These are phyloP conservation scores for Boletus insuetus DNA, from an alignment of 768 basidiomycete species.

Conservation along the genomic window DNA sequence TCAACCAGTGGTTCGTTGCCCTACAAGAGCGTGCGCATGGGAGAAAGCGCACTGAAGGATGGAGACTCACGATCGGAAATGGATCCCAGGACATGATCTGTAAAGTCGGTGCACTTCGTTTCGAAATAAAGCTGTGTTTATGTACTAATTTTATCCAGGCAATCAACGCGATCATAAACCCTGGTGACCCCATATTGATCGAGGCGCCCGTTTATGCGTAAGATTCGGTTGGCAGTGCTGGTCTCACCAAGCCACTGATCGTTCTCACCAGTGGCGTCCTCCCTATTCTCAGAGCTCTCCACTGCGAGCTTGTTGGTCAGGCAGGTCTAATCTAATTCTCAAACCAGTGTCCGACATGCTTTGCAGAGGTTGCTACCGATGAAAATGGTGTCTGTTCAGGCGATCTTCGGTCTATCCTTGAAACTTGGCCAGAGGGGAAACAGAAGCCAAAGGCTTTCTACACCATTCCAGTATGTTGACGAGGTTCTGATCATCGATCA, in stretches of 20 bases:
- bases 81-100: conserved; percentile 89
- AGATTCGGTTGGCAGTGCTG: conserved; percentile 23
- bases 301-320: conserved; percentile 60
- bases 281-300: conserved; percentile 55
- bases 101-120: conserved; percentile 51
- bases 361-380: conserved; percentile 75
- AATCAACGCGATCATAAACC: conserved; percentile 65
- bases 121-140: neutral
- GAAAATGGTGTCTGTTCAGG: conserved; percentile 61
- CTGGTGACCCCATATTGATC: conserved; percentile 77
- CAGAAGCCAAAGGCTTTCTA: conserved; percentile 77
- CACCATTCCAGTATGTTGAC: conserved; percentile 62
- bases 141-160: conserved; percentile 48
- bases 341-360: conserved; percentile 4
- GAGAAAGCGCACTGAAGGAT: conserved; percentile 58
- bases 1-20: conserved; percentile 66
- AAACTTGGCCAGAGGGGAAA: conserved; percentile 71
- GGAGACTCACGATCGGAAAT: conserved; percentile 73
- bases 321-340: neutral
- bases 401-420: conserved; percentile 60
- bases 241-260: conserved; percentile 12
- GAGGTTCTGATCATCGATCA: conserved; percentile 3
- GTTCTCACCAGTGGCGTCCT: conserved; percentile 53
- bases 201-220: conserved; percentile 82
- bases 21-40: conserved; percentile 73